Percentiles rank a stretch among this genome's conserved stretches.
phyloP scores from a whole-genome alignment of 2,329 filamentous ascomycete species.

The Capronia americana region DNA sequence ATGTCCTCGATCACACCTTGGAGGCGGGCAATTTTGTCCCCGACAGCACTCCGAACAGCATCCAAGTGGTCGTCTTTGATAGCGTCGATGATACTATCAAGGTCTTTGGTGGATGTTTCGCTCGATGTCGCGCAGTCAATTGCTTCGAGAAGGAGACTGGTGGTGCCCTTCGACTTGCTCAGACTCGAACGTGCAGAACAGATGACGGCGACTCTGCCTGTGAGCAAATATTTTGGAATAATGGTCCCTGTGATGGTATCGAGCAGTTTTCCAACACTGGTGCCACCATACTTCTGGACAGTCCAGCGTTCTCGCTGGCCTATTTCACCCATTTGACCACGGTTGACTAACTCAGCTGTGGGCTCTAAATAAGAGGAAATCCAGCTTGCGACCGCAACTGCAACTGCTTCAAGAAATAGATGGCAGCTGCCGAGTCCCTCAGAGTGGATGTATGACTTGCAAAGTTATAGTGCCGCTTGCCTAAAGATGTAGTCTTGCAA shows the following conservation, averaged over 20 bases:
- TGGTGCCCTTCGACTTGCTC: constrained; percentile 16
- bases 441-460: too few relatives aligned
- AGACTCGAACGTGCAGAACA: constrained; percentile 17
- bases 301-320: constrained; percentile 6
- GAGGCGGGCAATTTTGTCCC: background rate
- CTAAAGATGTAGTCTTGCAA: too few relatives aligned
- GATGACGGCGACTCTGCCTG: constrained; percentile 14
- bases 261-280: constrained; percentile 22
- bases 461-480: too few relatives aligned
- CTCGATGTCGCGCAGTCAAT: constrained; percentile 13
- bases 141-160: constrained; percentile 19
- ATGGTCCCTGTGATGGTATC: constrained; percentile 15
- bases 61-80: constrained; percentile 19
- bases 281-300: constrained; percentile 23
- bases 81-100: constrained; percentile 10
- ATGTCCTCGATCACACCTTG: background rate
- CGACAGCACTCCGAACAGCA: background rate
- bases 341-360: too few relatives aligned
- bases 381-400: too few relatives aligned
- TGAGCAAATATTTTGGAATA: constrained; percentile 14
- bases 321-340: background rate
- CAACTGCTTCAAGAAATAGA: too few relatives aligned
- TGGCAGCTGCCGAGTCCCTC: too few relatives aligned
- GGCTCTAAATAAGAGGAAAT: too few relatives aligned
- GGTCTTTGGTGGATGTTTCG: constrained; percentile 5